Evolutionary conservation across 2,329 filamentous ascomycete species (phyloP).

Genomic region (Pyricularia pennisetigena): DNA sequence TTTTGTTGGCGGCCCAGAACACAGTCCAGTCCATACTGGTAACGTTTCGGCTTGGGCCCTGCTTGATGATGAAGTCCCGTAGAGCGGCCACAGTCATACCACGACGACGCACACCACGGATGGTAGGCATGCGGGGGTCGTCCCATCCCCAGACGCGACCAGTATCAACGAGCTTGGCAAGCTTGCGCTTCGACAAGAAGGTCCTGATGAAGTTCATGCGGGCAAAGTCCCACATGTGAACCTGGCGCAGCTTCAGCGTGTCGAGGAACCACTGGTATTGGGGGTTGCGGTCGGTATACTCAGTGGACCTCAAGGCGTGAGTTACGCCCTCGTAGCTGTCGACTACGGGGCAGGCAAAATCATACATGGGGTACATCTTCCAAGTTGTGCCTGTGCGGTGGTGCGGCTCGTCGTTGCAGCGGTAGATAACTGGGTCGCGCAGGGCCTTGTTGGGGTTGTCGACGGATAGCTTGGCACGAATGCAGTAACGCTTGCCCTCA

Average conservation of each 20-base stretch:
- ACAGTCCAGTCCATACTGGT: conserved; percentile 75
- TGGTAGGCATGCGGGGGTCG: conserved; percentile 74
- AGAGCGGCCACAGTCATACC: conserved; percentile 73
- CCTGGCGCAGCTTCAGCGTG: conserved; percentile 61
- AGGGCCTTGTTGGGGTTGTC: conserved; percentile 93
- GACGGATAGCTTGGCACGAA: conserved; percentile 86
- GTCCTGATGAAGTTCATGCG: conserved; percentile 78
- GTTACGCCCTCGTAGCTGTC: conserved; percentile 76
- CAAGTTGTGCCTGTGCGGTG: conserved; percentile 71
- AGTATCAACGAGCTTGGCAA: conserved; percentile 71
- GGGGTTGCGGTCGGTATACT: conserved; percentile 79
- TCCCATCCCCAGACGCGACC: conserved; percentile 78
- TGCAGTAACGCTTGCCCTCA: conserved; percentile 77
- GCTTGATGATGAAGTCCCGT: conserved; percentile 75
- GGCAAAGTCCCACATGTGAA: conserved; percentile 79
- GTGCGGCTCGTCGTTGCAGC: conserved; percentile 63
- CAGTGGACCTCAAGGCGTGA: conserved; percentile 72
- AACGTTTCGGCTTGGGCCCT: conserved; percentile 76
- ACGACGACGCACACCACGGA: conserved; percentile 63
- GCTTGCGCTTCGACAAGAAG: conserved; percentile 77
- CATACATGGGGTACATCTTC: conserved; percentile 85
- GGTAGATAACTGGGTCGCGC: conserved; percentile 94
- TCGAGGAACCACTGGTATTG: conserved; percentile 83
- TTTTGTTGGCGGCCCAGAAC: conserved; percentile 69
- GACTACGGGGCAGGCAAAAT: conserved; percentile 75